These are phyloP conservation scores for Berkeleyomyces rouxiae DNA, from an alignment of 2,329 filamentous ascomycete genomes.

Conservation along the genomic window DNA sequence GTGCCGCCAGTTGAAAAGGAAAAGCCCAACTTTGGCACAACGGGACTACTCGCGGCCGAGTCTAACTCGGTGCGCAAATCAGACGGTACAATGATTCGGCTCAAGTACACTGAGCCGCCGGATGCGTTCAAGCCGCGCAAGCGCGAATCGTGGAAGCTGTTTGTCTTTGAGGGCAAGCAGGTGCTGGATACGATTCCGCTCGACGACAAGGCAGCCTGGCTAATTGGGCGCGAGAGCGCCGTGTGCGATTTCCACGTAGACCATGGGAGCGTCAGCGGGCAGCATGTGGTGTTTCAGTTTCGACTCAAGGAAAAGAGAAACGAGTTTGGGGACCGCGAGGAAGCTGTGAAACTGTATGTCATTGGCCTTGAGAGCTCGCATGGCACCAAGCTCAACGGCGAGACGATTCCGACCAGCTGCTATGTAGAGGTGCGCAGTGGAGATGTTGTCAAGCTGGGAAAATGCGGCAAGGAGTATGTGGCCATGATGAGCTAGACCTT, in stretches of 20 bases:
- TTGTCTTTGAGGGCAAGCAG: slow-evolving; percentile 74
- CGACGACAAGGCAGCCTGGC: slow-evolving; percentile 66
- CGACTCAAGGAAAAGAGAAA: slow-evolving; percentile 67
- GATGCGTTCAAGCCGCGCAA: slow-evolving; percentile 74
- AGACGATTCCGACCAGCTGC: slow-evolving; percentile 53
- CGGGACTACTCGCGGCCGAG: slow-evolving; percentile 71
- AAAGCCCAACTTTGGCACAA: slow-evolving; percentile 70
- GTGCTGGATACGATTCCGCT: slow-evolving; percentile 71
- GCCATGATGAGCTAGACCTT: slow-evolving; percentile 46
- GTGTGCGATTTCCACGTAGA: slow-evolving; percentile 74
- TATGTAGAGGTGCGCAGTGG: slow-evolving; percentile 79
- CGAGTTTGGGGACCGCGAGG: slow-evolving; percentile 71
- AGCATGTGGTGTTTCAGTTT: slow-evolving; percentile 92
- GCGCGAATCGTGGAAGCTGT: slow-evolving; percentile 65
- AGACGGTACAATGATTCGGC: slow-evolving; percentile 55
- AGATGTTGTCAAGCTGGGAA: slow-evolving; percentile 77
- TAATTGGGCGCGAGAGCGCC: slow-evolving; percentile 63
- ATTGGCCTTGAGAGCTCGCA: slow-evolving; percentile 91
- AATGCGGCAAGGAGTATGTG: slow-evolving; percentile 88
- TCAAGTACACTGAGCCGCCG: slow-evolving; percentile 92
- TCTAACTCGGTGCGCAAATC: slow-evolving; percentile 62
- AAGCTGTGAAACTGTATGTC: slow-evolving; percentile 69
- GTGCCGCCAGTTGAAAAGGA: slow-evolving; percentile 45
- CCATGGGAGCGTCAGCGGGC: slow-evolving; percentile 85
- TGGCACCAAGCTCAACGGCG: slow-evolving; percentile 68